Base-by-base conservation (phyloP, 192 early-diverging fungal species). In the Coemansia reversa region DNA sequence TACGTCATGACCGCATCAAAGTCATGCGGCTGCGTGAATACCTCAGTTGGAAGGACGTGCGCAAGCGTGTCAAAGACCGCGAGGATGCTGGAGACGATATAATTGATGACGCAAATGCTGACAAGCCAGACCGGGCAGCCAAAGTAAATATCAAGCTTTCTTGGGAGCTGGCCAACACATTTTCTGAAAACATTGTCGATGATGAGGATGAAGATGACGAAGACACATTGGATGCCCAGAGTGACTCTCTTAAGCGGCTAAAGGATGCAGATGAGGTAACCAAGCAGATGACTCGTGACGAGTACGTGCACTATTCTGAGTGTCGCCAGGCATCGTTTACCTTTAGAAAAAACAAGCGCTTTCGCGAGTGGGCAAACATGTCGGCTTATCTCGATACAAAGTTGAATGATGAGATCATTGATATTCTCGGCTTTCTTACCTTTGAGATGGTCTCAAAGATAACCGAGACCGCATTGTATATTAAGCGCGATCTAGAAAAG, bases 221-320 rank as follows among this genome's bases (percentile, higher is more conserved):
- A 42, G 95, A 97, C 27, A 84, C 90, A 66, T 86, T 91, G 57
- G 94, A 94, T 5, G 93, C 95, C 0, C 79, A 76, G 75, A 87
- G 90, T 76, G 93, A 96, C 51, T 92, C 94, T 25, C 85, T 94
- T 49, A 86, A 87, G 63, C 86, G 96, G 9, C 74, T 98, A 23
- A 79, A 86, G 84, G 87, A 89, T 28, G 97, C 97, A 4, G 97
- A 99, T 67, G 91, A 94, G 50, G 82, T 95, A 3, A 99, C 97
- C 4, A 74, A 85, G 18, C 91, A 86, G 16, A 99, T 99, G 97
- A 92, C 94, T 22, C 89, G 95, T 63, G 95, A 96, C n/a, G 93
- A 99, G 79, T 99, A 99, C 73, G 94, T 97, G 23, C 93, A 96
- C 81, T 99, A 95, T 66, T 95, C 96, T 6, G 95, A 98, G 74